Evolutionary conservation across 129 eudicot species (phyloP).

Genomic region (Apium graveolens): DNA sequence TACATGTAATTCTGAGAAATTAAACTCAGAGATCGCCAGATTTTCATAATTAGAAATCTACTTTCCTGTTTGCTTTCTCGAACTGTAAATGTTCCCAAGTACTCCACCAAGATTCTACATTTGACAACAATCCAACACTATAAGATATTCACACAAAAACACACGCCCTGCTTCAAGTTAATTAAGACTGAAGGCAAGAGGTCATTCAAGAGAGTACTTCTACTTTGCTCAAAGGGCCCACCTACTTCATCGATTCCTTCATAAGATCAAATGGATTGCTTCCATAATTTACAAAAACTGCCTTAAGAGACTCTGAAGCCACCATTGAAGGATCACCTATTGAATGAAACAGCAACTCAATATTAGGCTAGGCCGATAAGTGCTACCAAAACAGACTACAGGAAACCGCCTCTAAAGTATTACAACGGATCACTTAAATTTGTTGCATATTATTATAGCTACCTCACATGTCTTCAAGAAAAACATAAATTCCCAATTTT

Average conservation of each 20-base stretch:
- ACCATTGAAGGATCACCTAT: constrained; percentile 30
- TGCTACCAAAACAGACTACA: neutral
- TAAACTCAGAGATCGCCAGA: neutral
- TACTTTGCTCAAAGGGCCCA: constrained; percentile 14
- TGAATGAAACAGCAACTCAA: constrained; percentile 1
- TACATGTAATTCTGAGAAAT: neutral
- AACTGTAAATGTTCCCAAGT: constrained; percentile 29
- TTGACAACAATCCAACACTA: constrained; percentile 15
- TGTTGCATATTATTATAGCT: neutral
- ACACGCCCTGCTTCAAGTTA: neutral
- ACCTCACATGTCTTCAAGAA: neutral
- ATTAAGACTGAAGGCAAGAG: neutral
- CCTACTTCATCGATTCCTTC: constrained; percentile 44
- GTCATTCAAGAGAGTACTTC: neutral
- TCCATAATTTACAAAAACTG: constrained; percentile 39
- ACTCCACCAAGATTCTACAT: constrained; percentile 32
- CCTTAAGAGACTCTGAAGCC: constrained; percentile 29
- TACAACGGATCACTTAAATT: neutral
- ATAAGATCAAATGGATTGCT: constrained; percentile 34
- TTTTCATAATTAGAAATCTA: neutral
- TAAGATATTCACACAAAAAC: neutral
- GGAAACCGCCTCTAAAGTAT: neutral
- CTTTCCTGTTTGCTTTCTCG: constrained; percentile 41
- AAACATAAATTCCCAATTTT: neutral
- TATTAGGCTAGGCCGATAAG: neutral